Evolutionary conservation across 2,329 filamentous ascomycete genomes (phyloP), one percentile per base, ranked within the genome.

Genomic region (Colletotrichum sidae): DNA sequence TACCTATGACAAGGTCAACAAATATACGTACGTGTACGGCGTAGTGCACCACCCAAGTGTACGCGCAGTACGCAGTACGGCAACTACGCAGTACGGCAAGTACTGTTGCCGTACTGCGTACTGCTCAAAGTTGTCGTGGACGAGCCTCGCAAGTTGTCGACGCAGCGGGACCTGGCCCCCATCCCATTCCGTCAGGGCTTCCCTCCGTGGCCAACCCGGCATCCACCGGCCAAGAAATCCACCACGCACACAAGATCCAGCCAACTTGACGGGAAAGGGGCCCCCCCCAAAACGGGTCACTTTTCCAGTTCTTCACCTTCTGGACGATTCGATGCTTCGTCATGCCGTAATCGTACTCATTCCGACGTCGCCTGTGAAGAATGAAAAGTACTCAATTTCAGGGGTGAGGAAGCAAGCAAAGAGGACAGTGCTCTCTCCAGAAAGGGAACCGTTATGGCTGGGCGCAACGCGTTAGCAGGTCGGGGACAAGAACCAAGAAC

Each of bases 101-200:
- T 17, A 17, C 17, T 17, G 17, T 17, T 17, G 17, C 17, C 17
- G 17, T 17, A 17, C 17, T 17, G 17, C 17, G 17, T 17, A 17
- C 25, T 25, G 25, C 44, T 4, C 8, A 8, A 13, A 46, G 11
- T n/a, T 41, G 39, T 25, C 25, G 25, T 25, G 25, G 25, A 4
- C 3, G 25, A 25, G 3, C 25, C 25, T 42, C 39, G 46, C 46
- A 45, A 52, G 47, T 47, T 58, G 46, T 46, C 39, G 52, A 52
- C 39, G 34, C 41, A 41, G 41, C 46, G 45, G 47, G 13, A 58
- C 60, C 53, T 58, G 52, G 60, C 54, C 34, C 39, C 44, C 42
- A 15, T 13, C 49, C 55, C 49, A 15, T 63, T 17, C 54, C 51
- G 60, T 60, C 55, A 60, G 61, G 49, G 49, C 42, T 44, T 25